Base-by-base conservation (phyloP, 2,329 filamentous ascomycete species). In the Dactylellina sp. region DNA sequence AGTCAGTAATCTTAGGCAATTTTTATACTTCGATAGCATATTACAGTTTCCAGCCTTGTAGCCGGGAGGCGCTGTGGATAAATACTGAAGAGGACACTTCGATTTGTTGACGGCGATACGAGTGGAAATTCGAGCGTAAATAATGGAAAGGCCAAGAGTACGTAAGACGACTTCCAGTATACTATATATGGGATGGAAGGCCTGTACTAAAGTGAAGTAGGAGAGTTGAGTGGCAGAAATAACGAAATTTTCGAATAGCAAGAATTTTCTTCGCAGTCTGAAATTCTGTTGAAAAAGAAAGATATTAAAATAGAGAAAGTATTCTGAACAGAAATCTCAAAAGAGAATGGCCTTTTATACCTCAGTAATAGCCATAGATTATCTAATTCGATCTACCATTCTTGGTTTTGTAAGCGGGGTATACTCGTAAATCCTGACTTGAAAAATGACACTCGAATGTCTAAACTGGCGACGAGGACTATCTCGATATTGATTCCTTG, bases 291-390 rank as follows among this genome's bases (percentile, higher is more conserved):
- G 42, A 20, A 22, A 22, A 20, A 22, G 7, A 46, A 50, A 50
- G 32, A 44, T 42, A n/a, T 52, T 24, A 18, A 24, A 55, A 47
- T 37, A 55, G 46, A 16, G 20, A 24, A 42, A 44, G 37, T 35
- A 20, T 11, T 37, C 28, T 25, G 44, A 32, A 22, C 11, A 14
- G 16, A 53, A 60, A n/a, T n/a, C 16, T 11, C 12, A 22, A 28
- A 11, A 28, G 20, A 37, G 1, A n/a, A n/a, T 25, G 20, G 20
- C 64, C 46, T 62, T 70, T 70, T 70, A 70, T 70, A 70, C 47
- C 37, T 47, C 14, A 56, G 25, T 11, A 70, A 47, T 37, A 56
- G 49, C 40, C 20, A 42, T 18, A 20, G 49, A 70, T 61, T 62
- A 56, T n/a, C 55, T 53, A 59, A 68, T 60, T 52, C 18, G 32